Percentiles rank a stretch among this genome's conserved stretches.
These are phyloP conservation scores for Hanseniaspora hatyaiensis DNA, from an alignment of 805 yeast genomes.

Conservation along the genomic window DNA sequence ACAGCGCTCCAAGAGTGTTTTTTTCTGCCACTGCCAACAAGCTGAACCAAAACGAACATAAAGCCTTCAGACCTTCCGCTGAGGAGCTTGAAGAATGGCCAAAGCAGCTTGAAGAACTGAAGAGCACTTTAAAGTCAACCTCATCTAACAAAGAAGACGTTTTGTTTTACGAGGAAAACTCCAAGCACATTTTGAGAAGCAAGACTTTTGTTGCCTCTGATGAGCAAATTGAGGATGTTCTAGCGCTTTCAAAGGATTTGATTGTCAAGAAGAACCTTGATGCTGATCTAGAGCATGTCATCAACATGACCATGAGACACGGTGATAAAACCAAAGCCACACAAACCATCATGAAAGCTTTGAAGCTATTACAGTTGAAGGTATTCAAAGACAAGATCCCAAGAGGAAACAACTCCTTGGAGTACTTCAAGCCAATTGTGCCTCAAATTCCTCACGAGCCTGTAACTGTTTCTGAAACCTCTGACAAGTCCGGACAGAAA, in stretches of 20 bases:
- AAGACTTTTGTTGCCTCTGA: slow-evolving; percentile 45
- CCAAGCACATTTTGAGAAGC: slow-evolving; percentile 15
- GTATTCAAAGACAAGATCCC: slow-evolving; percentile 42
- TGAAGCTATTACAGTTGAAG: slow-evolving; percentile 53
- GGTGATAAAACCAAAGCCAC: slow-evolving; percentile 80
- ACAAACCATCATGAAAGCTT: slow-evolving; percentile 58
- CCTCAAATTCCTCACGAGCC: slow-evolving; percentile 15
- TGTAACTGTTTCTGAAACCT: too few relatives aligned
- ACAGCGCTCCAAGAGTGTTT: too few relatives aligned
- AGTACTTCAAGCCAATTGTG: background rate
- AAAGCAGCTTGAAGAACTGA: slow-evolving; percentile 31
- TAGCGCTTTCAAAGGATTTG: slow-evolving; percentile 37
- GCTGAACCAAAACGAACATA: slow-evolving; percentile 5
- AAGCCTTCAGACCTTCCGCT: slow-evolving; percentile 22
- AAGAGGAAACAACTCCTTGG: slow-evolving; percentile 15
- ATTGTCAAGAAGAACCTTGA: slow-evolving; percentile 50
- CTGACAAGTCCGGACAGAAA: background rate
- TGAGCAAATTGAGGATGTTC: slow-evolving; percentile 51
- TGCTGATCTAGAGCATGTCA: slow-evolving; percentile 63
- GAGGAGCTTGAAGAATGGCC: slow-evolving; percentile 35
- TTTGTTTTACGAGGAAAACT: slow-evolving; percentile 23
- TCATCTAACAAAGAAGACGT: slow-evolving; percentile 28
- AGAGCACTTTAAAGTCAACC: slow-evolving; percentile 29
- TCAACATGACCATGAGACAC: slow-evolving; percentile 81
- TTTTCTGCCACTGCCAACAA: too few relatives aligned